Base-by-base conservation (phyloP, 2,329 filamentous ascomycete species). In the Fusarium miscanthi region DNA sequence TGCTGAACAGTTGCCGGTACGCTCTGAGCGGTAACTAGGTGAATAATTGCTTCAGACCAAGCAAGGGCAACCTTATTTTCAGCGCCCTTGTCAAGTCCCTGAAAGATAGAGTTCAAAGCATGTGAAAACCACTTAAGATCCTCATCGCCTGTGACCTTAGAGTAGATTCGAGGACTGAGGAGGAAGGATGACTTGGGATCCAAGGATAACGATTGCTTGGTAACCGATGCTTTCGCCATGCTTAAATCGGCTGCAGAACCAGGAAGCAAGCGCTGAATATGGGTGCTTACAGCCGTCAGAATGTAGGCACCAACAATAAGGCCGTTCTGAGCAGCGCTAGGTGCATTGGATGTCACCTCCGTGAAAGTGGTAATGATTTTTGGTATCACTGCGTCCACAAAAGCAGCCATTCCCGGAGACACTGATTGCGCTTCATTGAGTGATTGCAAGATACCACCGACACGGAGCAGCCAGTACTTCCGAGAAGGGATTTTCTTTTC, bases 21-120 rank as follows among this genome's bases (percentile, higher is more conserved):
- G 17, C 81, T 84, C 19, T 89, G 83, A 3, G 91, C 90, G 49
- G 91, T 90, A 49, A 95, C 88, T 21, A 93, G 84, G 79, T 93
- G 97, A n/a, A 98, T 90, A 65, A 95, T 89, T 5, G 93, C 91
- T 76, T 97, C 93, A 19, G 93, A 91, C 96, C 95, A 99, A 21
- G 91, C 89, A 59, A 89, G 82, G 68, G 87, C 87, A n/a, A 88
- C 84, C 14, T 88, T 82, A 19, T 84, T 83, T 11, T 80, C 76
- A 8, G 84, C 80, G 17, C 86, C 83, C 33, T 87, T 84, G 17
- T 84, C 82, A 6, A 94, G 80, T 23, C 86, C 84, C 21, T 85
- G 80, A 21, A 90, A 87, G 21, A 92, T 83, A 31, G 90, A 88
- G 21, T 88, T 84, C 53, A 98, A 84, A 35, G 94, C 92, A 72